Conservation (phyloP, 2,329 filamentous ascomycete genomes). For the Amphichorda felina region DNA sequence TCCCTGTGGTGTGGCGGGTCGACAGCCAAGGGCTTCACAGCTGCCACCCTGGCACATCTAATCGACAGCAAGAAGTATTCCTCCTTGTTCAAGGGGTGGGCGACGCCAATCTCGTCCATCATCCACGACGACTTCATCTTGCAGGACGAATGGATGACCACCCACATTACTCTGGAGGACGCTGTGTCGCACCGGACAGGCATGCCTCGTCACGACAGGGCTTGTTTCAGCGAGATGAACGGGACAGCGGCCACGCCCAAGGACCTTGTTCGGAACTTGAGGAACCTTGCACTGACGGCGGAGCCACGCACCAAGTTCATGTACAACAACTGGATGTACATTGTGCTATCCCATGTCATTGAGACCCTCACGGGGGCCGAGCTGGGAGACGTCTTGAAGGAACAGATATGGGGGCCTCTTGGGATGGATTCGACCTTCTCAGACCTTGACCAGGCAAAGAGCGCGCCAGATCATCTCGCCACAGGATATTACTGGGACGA, state of each 20-base stretch:
- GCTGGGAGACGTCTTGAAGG: conserved; percentile 26
- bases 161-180: no score
- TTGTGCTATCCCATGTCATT: conserved; percentile 29
- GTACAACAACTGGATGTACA: conserved; percentile 41
- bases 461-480: conserved; percentile 19
- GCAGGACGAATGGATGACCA: no score
- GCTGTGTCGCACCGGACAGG: no score
- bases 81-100: no score
- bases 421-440: conserved; percentile 31
- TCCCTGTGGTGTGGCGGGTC: no score
- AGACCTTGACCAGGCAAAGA: conserved; percentile 14
- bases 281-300: conserved; percentile 28
- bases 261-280: conserved; percentile 28
- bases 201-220: conserved; percentile 26
- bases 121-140: no score
- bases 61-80: no score
- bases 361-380: conserved; percentile 24
- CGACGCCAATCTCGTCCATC: no score
- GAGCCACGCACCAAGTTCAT: conserved; percentile 31
- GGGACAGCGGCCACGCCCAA: conserved; percentile 15
- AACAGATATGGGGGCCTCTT: conserved; percentile 30
- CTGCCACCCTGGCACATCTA: no score
- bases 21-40: no score
- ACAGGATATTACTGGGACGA: conserved; percentile 28
- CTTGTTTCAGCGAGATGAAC: conserved; percentile 11